Percentiles rank a stretch among this genome's conserved stretches.
Conservation (phyloP, 345 rosid species). For the Anacardium occidentale region DNA sequence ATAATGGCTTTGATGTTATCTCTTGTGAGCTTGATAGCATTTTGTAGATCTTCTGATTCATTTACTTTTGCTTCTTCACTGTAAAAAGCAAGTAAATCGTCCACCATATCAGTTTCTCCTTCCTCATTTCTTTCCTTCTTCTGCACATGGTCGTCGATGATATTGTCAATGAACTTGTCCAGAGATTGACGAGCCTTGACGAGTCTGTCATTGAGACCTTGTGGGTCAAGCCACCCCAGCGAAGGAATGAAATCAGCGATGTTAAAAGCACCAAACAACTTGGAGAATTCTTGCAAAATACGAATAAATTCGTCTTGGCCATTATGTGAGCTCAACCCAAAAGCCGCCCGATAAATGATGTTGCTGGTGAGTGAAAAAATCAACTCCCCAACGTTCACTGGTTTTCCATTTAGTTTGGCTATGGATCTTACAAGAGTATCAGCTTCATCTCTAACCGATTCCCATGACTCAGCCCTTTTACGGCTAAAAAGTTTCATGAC, state of each 20-base stretch:
- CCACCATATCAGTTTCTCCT: conserved; percentile 72
- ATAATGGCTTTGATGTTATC: conserved; percentile 89
- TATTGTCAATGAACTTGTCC: conserved; percentile 67
- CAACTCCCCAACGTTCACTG: conserved; percentile 70
- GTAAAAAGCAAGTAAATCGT: conserved; percentile 74
- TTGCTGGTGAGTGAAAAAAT: conserved; percentile 75
- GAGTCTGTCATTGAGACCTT: conserved; percentile 58
- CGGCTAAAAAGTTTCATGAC: conserved; percentile 92
- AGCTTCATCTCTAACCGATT: conserved; percentile 83
- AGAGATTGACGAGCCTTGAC: conserved; percentile 62
- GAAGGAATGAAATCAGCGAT: conserved; percentile 77
- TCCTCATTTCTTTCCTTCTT: conserved; percentile 38
- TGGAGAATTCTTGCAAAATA: conserved; percentile 88
- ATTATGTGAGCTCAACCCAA: conserved; percentile 55
- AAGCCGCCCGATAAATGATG: conserved; percentile 77
- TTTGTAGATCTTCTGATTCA: conserved; percentile 56
- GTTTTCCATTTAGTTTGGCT: conserved; percentile 41
- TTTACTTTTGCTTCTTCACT: conserved; percentile 58
- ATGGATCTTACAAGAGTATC: conserved; percentile 44
- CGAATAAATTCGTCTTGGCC: conserved; percentile 75
- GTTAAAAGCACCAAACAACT: conserved; percentile 91
- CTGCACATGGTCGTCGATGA: conserved; percentile 72
- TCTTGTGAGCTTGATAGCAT: conserved; percentile 58
- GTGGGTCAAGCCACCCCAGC: conserved; percentile 63
- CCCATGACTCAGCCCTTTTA: conserved; percentile 92